Evolutionary conservation across 176 grass and related monocot species (phyloP).

Genomic region (Oryza rufipogon): DNA sequence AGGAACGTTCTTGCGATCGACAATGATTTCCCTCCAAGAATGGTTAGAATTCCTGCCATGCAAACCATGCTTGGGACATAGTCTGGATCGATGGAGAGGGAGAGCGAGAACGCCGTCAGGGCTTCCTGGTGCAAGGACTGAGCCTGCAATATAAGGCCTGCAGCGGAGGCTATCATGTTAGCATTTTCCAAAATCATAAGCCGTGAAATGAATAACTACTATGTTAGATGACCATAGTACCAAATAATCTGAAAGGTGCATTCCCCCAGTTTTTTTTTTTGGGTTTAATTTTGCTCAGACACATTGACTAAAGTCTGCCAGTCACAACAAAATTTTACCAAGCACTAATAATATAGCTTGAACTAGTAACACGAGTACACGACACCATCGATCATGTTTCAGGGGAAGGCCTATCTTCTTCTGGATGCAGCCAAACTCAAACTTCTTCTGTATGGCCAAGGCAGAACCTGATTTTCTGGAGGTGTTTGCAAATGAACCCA

Average conservation of each 20-base stretch:
- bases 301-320: background rate
- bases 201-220: constrained; percentile 11
- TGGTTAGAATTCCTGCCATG: constrained; percentile 74
- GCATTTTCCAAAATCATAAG: background rate
- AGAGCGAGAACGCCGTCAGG: constrained; percentile 64
- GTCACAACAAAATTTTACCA: background rate
- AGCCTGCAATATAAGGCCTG: constrained; percentile 80
- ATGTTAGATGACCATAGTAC: background rate
- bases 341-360: background rate
- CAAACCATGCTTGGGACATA: constrained; percentile 86
- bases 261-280: background rate
- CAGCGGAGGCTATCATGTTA: constrained; percentile 26
- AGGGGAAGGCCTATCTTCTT: constrained; percentile 16
- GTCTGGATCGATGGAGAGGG: constrained; percentile 82
- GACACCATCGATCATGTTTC: background rate
- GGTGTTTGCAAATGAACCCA: background rate
- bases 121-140: constrained; percentile 80
- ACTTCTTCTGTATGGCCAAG: background rate
- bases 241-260: background rate
- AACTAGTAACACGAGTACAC: background rate
- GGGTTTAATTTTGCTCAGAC: background rate
- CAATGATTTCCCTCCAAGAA: constrained; percentile 56
- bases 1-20: constrained; percentile 73
- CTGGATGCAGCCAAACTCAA: constrained; percentile 28
- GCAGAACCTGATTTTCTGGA: constrained; percentile 7